Evolutionary conservation across 306 rosid genomes (phyloP), one percentile per base, ranked within the genome.

Genomic region (Prunus salicina): DNA sequence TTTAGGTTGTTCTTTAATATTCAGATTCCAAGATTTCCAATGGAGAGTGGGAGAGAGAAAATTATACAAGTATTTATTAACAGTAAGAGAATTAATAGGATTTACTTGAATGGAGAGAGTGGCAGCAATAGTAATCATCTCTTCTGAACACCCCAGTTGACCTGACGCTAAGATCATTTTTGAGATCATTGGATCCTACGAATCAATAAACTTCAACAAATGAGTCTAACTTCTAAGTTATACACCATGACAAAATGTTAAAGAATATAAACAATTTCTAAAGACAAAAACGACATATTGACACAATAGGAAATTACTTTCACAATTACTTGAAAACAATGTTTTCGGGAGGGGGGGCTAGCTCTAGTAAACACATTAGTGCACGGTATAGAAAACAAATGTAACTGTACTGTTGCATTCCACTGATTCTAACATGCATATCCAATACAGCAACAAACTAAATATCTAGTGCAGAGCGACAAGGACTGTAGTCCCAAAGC

Each of bases 161-260:
- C 86, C 88, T 55, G 97, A 91, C 74, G 96, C 83, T 88, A 94
- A 84, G 56, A 94, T 87, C 98, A 94, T 90, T 77, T 94, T 94
- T 68, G 98, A 86, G 87, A 94, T 84, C 98, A 91, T 90, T 50
- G 98, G 98, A 70, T 94, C 98, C 98, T 94, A 80, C 56, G 63
- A 85, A 75, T 53, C 34, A 16, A 57, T 14, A 41, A 24, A 41
- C 51, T 67, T 45, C 53, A 72, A 63, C 18, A 70, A 63, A 53
- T 5, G 6, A 69, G 61, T 52, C 34, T 60, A 72, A n/a, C 46
- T 28, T 8, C 28, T 12, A 32, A 57, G 16, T 60, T 62, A 63
- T 12, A 5, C 47, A 73, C 2, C 13, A 4, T 12, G 16, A 25
- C 32, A 25, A 13, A 51, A 27, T 12, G 32, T 43, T 43, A 20